Percentiles rank a stretch among this genome's conserved stretches.
These are phyloP conservation scores for Solanum etuberosum DNA, from an alignment of 257 asterid species.

Conservation along the genomic window DNA sequence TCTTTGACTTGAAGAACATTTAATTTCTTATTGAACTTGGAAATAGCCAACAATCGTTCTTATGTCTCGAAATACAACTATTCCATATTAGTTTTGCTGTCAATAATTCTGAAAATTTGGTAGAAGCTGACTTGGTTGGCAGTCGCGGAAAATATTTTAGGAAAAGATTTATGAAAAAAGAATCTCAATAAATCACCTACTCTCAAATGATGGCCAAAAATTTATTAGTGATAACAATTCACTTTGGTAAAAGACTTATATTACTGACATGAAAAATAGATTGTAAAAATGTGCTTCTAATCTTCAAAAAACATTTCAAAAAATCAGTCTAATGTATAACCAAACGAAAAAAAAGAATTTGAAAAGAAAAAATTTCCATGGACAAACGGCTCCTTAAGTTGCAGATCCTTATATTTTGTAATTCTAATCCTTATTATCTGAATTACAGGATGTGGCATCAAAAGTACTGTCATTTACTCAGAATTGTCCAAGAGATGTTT, in stretches of 20 bases:
- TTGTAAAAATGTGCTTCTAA: background rate
- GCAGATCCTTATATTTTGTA: background rate
- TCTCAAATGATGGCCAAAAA: background rate
- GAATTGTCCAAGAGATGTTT: background rate
- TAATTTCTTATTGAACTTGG: background rate
- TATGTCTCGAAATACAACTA: background rate
- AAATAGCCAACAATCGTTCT: background rate
- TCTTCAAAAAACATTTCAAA: background rate
- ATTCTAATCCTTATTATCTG: background rate
- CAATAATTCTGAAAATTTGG: background rate
- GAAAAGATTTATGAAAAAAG: no score
- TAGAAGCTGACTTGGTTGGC: background rate
- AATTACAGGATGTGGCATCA: background rate
- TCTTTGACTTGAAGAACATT: background rate
- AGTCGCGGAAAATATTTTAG: background rate
- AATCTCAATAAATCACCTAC: no score
- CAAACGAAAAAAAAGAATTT: background rate
- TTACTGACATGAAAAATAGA: background rate
- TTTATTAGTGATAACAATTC: background rate
- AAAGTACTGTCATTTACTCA: background rate
- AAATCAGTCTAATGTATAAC: background rate
- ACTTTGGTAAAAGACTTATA: background rate
- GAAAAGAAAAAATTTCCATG: background rate
- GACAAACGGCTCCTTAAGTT: background rate
- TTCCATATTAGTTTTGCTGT: background rate